These are phyloP conservation scores for Akebia trifoliata DNA, from an alignment of 164 flowering plant species.

Conservation along the genomic window DNA sequence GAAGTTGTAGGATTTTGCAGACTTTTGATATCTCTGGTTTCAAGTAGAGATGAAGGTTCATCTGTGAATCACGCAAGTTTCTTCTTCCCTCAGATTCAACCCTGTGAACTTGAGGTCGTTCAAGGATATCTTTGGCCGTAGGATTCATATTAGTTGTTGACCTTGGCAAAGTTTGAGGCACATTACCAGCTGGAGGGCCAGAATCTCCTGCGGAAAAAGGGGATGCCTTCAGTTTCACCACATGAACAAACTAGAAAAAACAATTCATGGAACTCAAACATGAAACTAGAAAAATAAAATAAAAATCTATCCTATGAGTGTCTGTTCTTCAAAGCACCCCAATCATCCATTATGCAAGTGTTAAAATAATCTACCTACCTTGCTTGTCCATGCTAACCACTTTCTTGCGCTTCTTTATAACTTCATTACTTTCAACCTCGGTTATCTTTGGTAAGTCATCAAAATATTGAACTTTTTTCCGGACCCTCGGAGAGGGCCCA, in stretches of 20 bases:
- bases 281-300: not conserved
- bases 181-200: slow-evolving; percentile 12
- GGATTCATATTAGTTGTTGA: slow-evolving; percentile 11
- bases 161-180: slow-evolving; percentile 11
- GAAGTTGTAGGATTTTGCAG: slow-evolving; percentile 43
- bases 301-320: not conserved
- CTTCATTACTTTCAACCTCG: slow-evolving; percentile 34
- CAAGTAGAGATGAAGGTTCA: slow-evolving; percentile 41
- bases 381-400: slow-evolving; percentile 24
- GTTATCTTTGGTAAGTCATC: slow-evolving; percentile 18
- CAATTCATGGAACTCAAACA: not conserved
- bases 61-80: slow-evolving; percentile 38
- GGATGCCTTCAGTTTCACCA: slow-evolving; percentile 2
- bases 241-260: not conserved
- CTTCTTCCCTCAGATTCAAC: slow-evolving; percentile 28
- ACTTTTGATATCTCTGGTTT: slow-evolving; percentile 55
- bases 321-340: not conserved
- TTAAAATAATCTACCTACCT: slow-evolving; percentile 22
- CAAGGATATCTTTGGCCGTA: slow-evolving; percentile 8
- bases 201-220: slow-evolving; percentile 12
- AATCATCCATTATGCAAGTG: not conserved
- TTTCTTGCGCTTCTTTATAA: slow-evolving; percentile 55
- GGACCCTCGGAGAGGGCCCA: slow-evolving; percentile 36
- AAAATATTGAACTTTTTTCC: slow-evolving; percentile 55
- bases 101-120: slow-evolving; percentile 15